A percentile compares a stretch with the other conserved stretches of the same genome.
phyloP scores from a whole-genome alignment of 148 eudicot genomes.

The Rhododendron mucronatum region DNA sequence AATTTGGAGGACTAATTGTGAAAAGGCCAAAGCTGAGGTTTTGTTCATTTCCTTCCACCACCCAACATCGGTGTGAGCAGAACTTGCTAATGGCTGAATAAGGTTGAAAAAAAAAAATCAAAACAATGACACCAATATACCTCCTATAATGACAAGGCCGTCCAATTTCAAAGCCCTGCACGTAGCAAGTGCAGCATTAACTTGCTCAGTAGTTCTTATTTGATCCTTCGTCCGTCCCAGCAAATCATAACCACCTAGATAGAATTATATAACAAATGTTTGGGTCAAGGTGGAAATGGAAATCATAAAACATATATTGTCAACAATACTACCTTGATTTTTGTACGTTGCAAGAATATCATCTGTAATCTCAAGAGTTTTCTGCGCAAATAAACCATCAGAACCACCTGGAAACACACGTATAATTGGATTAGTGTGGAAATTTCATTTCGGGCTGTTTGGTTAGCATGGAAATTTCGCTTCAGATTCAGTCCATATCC shows the following conservation, averaged over 20 bases:
- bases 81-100: background rate
- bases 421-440: no score
- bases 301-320: background rate
- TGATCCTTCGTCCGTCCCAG: conserved; percentile 95
- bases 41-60: background rate
- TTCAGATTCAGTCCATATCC: no score
- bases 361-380: conserved; percentile 78
- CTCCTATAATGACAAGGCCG: conserved; percentile 92
- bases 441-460: background rate
- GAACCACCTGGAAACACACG: conserved; percentile 70
- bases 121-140: conserved; percentile 24
- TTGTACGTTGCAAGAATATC: conserved; percentile 79
- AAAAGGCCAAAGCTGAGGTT: background rate
- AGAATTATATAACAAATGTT: background rate
- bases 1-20: background rate
- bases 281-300: background rate
- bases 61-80: background rate
- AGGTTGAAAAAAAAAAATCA: background rate
- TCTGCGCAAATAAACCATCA: conserved; percentile 91
- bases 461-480: background rate
- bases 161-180: conserved; percentile 81
- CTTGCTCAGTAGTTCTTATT: conserved; percentile 91
- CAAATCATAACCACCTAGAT: conserved; percentile 82
- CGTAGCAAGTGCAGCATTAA: conserved; percentile 79
- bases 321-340: conserved; percentile 65